A percentile compares a stretch with the other conserved stretches of the same genome.
phyloP scores from a whole-genome alignment of 202 grass and related monocot species.

The Miscanthus sacchariflorus region DNA sequence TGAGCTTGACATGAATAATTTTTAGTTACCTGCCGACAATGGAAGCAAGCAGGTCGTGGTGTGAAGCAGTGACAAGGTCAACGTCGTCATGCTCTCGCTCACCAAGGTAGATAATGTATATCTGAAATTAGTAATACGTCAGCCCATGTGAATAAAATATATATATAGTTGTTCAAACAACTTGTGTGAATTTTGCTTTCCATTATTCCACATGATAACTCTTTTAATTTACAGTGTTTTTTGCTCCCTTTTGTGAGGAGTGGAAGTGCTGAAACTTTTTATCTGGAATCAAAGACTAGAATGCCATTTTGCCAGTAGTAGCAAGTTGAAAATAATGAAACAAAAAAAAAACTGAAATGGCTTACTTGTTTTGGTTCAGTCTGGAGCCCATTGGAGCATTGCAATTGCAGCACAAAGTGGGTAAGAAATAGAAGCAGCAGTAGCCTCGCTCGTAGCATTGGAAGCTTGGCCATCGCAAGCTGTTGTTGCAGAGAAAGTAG shows the following conservation, averaged over 20 bases:
- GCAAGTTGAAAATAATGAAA: background rate
- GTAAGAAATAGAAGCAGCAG: background rate
- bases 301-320: background rate
- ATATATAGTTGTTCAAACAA: background rate
- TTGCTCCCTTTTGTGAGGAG: too few species aligned
- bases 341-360: background rate
- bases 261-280: too few species aligned
- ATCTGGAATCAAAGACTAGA: too few species aligned
- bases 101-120: background rate
- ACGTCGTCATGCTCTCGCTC: background rate
- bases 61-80: constrained; percentile 1
- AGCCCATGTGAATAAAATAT: background rate
- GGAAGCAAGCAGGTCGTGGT: background rate
- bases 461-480: background rate
- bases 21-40: background rate
- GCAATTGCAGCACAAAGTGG: background rate
- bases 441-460: background rate
- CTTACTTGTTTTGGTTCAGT: background rate
- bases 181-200: too few species aligned
- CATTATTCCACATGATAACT: too few species aligned
- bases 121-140: background rate
- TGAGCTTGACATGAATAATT: too few species aligned
- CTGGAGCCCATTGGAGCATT: background rate
- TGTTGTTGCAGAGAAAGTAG: background rate
- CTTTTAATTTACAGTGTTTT: too few species aligned